phyloP scores from a whole-genome alignment of 2,329 filamentous ascomycete species.

The Diaporthe amygdali region DNA sequence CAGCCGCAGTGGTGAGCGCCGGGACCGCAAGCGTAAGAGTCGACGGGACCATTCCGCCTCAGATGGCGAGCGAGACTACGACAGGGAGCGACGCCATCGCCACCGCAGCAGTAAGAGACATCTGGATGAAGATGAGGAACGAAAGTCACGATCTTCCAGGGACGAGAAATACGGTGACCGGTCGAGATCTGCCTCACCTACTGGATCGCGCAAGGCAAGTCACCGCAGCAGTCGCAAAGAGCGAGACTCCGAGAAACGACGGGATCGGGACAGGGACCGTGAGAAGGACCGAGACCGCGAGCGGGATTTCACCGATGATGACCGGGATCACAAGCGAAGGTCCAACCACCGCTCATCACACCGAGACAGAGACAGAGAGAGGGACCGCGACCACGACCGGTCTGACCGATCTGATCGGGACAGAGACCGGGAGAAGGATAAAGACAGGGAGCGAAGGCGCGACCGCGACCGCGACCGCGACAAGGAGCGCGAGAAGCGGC shows the following conservation, averaged over 20 bases:
- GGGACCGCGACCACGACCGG: conserved; percentile 25
- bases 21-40: conserved; percentile 25
- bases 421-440: conserved; percentile 37
- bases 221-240: conserved; percentile 28
- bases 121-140: conserved; percentile 23
- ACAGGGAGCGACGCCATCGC: conserved; percentile 22
- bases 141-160: conserved; percentile 19
- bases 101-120: conserved; percentile 26
- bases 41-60: conserved; percentile 23
- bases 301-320: conserved; percentile 28
- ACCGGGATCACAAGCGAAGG: conserved; percentile 28
- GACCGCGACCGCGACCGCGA: conserved; percentile 41
- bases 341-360: conserved; percentile 20
- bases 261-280: conserved; percentile 32
- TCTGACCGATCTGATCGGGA: conserved; percentile 24
- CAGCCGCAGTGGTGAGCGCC: conserved; percentile 23
- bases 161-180: conserved; percentile 26
- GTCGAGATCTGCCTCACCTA: conserved; percentile 29
- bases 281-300: conserved; percentile 35
- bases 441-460: conserved; percentile 40
- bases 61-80: conserved; percentile 24
- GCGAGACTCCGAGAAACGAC: conserved; percentile 28
- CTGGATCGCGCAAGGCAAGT: conserved; percentile 26
- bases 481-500: conserved; percentile 40
- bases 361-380: conserved; percentile 1